Conservation (phyloP, 2,329 filamentous ascomycete species). For the Ascomycota sp. region DNA sequence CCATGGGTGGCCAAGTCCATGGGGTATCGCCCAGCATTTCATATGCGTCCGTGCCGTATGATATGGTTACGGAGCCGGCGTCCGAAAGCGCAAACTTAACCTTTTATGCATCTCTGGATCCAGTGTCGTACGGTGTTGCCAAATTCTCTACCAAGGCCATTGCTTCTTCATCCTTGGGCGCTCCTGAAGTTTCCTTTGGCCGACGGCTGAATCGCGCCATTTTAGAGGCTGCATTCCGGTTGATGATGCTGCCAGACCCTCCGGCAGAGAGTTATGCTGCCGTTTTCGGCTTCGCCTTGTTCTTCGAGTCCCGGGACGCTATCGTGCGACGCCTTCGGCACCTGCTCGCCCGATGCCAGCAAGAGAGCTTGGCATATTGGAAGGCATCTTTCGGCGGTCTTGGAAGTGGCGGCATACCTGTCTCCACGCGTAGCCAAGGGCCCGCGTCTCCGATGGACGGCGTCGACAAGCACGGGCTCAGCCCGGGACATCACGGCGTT, state of each 20-base stretch:
- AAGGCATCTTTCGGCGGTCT: conserved; percentile 35
- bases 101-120: conserved; percentile 14
- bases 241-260: conserved; percentile 31
- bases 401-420: too few relatives aligned
- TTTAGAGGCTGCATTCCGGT: conserved; percentile 38
- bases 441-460: too few relatives aligned
- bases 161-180: too few relatives aligned
- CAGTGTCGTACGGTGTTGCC: too few relatives aligned
- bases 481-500: too few relatives aligned
- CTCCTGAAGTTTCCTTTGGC: conserved; percentile 47
- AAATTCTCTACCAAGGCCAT: too few relatives aligned
- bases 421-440: too few relatives aligned
- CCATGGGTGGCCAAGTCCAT: too few relatives aligned
- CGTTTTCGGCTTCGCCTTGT: conserved; percentile 49
- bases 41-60: conserved; percentile 16
- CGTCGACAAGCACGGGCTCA: too few relatives aligned
- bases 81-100: conserved; percentile 33
- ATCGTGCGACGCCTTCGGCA: conserved; percentile 21
- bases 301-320: conserved; percentile 30
- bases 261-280: conserved; percentile 27
- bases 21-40: too few relatives aligned
- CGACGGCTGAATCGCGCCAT: conserved; percentile 47
- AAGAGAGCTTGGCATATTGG: too few relatives aligned
- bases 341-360: conserved; percentile 11
- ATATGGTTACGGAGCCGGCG: conserved; percentile 30